These are phyloP conservation scores for Puccinellia tenuiflora DNA, from an alignment of 176 grass and related monocot species.

Conservation along the genomic window DNA sequence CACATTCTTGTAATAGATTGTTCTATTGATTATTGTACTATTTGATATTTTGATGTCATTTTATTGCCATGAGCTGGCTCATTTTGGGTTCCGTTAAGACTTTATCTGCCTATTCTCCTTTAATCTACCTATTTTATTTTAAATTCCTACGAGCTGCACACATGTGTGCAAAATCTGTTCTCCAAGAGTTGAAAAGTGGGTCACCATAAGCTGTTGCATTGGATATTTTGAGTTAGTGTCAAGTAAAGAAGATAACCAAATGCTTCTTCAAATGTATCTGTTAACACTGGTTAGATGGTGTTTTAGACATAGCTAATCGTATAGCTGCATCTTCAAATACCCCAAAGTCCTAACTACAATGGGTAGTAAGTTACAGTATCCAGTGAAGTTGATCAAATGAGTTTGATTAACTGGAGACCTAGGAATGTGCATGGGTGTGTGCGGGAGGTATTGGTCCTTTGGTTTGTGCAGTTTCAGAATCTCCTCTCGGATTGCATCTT, in stretches of 20 bases:
- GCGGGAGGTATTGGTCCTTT: not conserved
- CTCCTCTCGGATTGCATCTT: not conserved
- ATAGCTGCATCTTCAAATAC: not conserved
- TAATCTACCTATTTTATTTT: not conserved
- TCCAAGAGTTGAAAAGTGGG: not conserved
- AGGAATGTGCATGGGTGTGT: not conserved
- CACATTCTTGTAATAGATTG: not conserved
- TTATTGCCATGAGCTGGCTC: not conserved
- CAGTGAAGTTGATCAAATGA: not conserved
- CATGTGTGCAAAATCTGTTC: not conserved
- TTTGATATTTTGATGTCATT: not conserved
- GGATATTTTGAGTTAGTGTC: not conserved
- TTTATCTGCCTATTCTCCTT: not conserved
- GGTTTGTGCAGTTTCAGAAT: not conserved
- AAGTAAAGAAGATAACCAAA: conserved; percentile 1
- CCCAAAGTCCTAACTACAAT: not conserved
- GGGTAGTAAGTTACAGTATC: not conserved
- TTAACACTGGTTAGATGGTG: not conserved
- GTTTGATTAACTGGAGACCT: not conserved
- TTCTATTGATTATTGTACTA: not conserved
- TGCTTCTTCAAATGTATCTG: not conserved
- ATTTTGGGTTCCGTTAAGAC: not conserved
- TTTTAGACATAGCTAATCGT: not conserved
- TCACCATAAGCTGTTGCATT: not conserved
- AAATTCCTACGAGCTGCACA: not conserved